Evolutionary conservation across 2,329 filamentous ascomycete species (phyloP), one percentile per base, ranked within the genome.

Genomic region (Magnaporthiopsis poae): DNA sequence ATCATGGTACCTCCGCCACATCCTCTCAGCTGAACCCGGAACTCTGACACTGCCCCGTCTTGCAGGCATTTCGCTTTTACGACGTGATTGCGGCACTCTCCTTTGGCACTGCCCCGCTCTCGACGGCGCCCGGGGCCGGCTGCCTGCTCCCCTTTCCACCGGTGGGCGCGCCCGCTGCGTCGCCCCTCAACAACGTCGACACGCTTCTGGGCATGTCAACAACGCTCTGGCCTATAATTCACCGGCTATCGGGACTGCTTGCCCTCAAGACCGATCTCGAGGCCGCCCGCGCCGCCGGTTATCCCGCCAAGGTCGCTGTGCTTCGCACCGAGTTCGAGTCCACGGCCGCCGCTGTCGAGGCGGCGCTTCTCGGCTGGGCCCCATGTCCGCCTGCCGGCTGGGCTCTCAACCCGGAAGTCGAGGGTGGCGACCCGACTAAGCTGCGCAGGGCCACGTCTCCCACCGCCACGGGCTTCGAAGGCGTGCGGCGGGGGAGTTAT

Each of bases 81-180:
- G 86, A 88, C 72, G 86, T 88, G 29, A 88, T 88, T 66, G 82
- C 85, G 7, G 85, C 86, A 1, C 76, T 88, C 36, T 88, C 86
- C 0, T 80, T 87, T 64, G 85, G 84, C 66, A 86, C 83, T 15
- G 78, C 84, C 5, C 85, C 85, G 1, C 77, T 87, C 15, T 83
- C 83, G 1, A 80, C 77, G 15, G 78, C 81, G 3, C 80, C 82
- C 2, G 79, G 80, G 15, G 77, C 79, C 5, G 79, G 79, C 21
- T 78, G 80, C 31, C 76, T 83, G 2, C 73, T 80, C 3, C 80
- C 81, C 0, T 77, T 83, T 59, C 78, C 82, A 21, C 78, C 80
- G 2, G 72, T 80, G n/a, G 77, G 82, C 66, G 77, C 80, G 2
- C 75, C 76, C 2, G 74, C 76, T 13, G 75, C 75, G 13, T 81